A percentile compares a stretch with the other conserved stretches of the same genome.
Conservation (phyloP, 2,329 filamentous ascomycete genomes). For the Claviceps maximensis region DNA sequence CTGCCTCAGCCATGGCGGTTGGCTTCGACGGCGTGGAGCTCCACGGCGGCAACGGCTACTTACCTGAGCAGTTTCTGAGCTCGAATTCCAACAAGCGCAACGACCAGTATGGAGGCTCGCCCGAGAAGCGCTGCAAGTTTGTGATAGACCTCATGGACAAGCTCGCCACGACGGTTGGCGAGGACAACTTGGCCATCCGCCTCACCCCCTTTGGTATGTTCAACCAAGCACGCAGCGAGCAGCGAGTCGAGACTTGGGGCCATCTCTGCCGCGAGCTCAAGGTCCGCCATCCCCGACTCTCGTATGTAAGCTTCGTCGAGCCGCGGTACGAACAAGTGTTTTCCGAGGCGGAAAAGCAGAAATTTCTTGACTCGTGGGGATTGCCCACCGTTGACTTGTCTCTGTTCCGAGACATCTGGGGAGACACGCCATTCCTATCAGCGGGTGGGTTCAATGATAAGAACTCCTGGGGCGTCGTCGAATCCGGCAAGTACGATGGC, state of each 20-base stretch:
- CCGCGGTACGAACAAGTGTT: conserved; percentile 41
- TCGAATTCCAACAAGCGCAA: conserved; percentile 23
- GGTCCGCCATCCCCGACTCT: conserved; percentile 25
- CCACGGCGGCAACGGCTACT: conserved; percentile 26
- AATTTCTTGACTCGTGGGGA: conserved; percentile 34
- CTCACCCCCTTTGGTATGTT: conserved; percentile 36
- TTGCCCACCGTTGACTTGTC: conserved; percentile 30
- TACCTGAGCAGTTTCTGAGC: conserved; percentile 26
- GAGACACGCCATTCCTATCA: conserved; percentile 39
- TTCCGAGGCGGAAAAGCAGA: conserved; percentile 32
- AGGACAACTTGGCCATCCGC: conserved; percentile 30
- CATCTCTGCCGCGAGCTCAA: conserved; percentile 36
- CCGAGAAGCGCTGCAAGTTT: conserved; percentile 31
- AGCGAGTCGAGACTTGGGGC: conserved; percentile 40
- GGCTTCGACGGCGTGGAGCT: conserved; percentile 35
- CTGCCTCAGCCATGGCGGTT: conserved; percentile 34
- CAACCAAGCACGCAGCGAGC: conserved; percentile 35
- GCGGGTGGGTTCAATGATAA: conserved; percentile 40
- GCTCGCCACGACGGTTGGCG: conserved; percentile 29
- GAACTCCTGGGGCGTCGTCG: conserved; percentile 32
- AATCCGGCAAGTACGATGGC: conserved; percentile 31
- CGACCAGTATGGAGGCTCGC: conserved; percentile 22
- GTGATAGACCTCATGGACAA: conserved; percentile 38
- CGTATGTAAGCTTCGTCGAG: conserved; percentile 43
- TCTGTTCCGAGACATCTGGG: conserved; percentile 36